Evolutionary conservation across 1,284 basidiomycete species (phyloP), one percentile per base, ranked within the genome.

Genomic region (Peniophora sp.): DNA sequence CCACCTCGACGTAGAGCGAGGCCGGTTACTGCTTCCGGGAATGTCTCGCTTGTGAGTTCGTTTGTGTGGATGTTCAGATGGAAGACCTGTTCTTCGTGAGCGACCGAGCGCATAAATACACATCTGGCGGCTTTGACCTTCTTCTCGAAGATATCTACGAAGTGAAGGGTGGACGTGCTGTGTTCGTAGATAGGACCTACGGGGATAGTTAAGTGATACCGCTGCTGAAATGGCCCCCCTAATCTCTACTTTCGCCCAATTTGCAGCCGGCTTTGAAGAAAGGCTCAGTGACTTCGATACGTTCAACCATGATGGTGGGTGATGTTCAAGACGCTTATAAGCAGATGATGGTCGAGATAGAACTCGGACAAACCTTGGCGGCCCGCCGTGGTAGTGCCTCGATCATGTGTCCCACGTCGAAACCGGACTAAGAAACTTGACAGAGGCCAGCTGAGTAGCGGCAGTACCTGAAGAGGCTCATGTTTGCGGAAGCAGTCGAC

Each of bases 141-240:
- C 54, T 74, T 71, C 59, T 78, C 72, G 39, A 69, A 63, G 46
- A 85, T 86, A 58, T 86, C 83, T 22, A 86, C 78, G 61, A 87
- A 86, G 62, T 85, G 83, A 35, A 86, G 60, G 19, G 65, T 72
- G 11, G 68, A 70, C 1, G 76, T 78, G 45, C 58, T 59, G 19
- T 72, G 61, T 56, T 85, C 82, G 60, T 81, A 85, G 2, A 86
- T 52, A 3, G 84, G 83, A 32, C 77, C 82, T 85, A 55, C 23
- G 20, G 47, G 47, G 47, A 58, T 35, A 35, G n/a, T n/a, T 48
- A 16, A 23, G 24, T 44, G 48, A 32, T 12, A 6, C 6, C 27
- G 12, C 12, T 5, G 27, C 27, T 14, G 34, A 12, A 34, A 2
- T 47, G 20, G 11, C 22, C 25, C 9, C 27, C 36, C 53, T 17